Evolutionary conservation across 352 stramenopile genomes (phyloP).

Genomic region (Globisporangium solare): DNA sequence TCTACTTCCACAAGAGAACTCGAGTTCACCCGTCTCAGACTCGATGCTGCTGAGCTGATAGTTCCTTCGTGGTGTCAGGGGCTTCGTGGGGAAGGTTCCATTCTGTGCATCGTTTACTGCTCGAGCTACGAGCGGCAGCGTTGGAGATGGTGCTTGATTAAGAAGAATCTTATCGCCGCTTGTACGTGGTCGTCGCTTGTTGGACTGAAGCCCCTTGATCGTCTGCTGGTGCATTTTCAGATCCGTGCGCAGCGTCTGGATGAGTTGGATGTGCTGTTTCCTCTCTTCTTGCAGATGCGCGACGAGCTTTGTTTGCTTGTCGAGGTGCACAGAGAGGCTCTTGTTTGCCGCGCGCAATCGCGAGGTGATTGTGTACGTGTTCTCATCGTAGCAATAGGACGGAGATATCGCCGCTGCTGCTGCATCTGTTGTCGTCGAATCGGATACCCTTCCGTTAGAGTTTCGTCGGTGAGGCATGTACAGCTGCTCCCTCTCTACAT

Average conservation of each 20-base stretch:
- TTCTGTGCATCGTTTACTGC: background rate
- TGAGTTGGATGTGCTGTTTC: conserved; percentile 30
- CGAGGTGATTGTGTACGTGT: conserved; percentile 50
- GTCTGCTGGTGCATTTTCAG: conserved; percentile 46
- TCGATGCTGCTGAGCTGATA: no score
- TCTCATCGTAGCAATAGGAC: conserved; percentile 34
- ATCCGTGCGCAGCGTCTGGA: conserved; percentile 41
- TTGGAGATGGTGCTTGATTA: background rate
- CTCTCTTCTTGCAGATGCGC: conserved; percentile 43
- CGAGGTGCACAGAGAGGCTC: conserved; percentile 32
- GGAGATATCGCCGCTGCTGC: background rate
- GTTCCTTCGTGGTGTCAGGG: no score
- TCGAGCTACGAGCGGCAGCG: conserved; percentile 3
- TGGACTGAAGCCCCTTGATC: conserved; percentile 24
- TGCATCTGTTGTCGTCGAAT: background rate
- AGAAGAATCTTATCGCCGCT: background rate
- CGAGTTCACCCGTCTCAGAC: no score
- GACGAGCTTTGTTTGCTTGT: conserved; percentile 50
- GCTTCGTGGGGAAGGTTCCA: background rate
- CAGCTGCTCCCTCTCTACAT: no score
- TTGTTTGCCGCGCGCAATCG: conserved; percentile 48
- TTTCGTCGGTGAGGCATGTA: no score
- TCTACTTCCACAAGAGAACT: background rate
- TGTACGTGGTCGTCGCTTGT: background rate
- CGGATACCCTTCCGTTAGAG: background rate